Evolutionary conservation across 2,329 filamentous ascomycete genomes (phyloP), one percentile per base, ranked within the genome.

Genomic region (Calonectria multiphialidica): DNA sequence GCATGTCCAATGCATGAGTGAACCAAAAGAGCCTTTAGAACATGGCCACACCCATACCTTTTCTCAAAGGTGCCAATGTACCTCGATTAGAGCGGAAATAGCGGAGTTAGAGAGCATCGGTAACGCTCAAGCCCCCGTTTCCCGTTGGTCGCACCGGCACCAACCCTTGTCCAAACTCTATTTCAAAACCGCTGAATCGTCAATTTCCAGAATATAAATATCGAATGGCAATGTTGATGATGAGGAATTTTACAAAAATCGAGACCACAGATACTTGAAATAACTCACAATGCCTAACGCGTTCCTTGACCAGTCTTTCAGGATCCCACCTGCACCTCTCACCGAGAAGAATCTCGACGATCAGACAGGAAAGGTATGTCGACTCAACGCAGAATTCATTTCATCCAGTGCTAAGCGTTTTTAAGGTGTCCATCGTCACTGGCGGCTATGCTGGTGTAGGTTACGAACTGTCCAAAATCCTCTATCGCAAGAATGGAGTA

Each of bases 401-500:
- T 5, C 4, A 15, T 6, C 12, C 18, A 33, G 1, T 25, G 4
- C 16, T 42, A 18, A 59, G 3, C 4, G 2, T 5, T 5, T 10
- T 21, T 13, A 4, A 63, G 40, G 87, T 90, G 37, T 87, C 84
- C 79, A 85, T 91, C 45, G 84, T 91, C 5, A 91, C 81, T 0
- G 81, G 80, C n/a, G 73, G 77, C 49, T 80, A 80, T 53, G 75
- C 76, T 0, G 81, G 81, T 83, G 82, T 90, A 3, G 89, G 89
- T 5, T 84, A 86, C 28, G 87, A 90, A 70, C 82, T 91, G 2
- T 82, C 81, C 42, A 84, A 84, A 33, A 86, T 91, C 3, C 82
- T 92, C 6, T 91, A 91, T 77, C 78, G 81, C 5, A 84, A 84
- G 18, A 87, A 89, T 66, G 89, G 82, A 18, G 88, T 81, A 3